Base-by-base conservation (phyloP, 768 basidiomycete species). In the Macrolepiota dolichaula region DNA sequence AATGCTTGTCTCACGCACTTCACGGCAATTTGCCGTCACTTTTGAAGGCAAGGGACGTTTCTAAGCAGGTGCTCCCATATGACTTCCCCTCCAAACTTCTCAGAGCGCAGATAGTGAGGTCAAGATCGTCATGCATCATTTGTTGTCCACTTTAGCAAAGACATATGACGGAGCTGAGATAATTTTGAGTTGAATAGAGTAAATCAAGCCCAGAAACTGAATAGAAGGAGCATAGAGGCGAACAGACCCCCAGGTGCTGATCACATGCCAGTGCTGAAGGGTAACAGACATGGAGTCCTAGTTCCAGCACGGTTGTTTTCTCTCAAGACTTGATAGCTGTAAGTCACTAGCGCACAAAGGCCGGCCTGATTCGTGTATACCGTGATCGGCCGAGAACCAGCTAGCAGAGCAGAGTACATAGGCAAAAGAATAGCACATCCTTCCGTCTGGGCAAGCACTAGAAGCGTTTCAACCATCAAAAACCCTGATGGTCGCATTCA, bases 61-160 rank as follows among this genome's bases (percentile, higher is more conserved):
- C 59, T 42, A 32, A 38, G 51, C 19, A 50, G 44, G 37, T 35
- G 49, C 22, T 36, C 52, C 44, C 59, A 61, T 54, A 61, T 55
- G 59, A 54, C 59, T 36, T 46, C 27, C 10, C 42, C 17, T n/a
- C 35, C 19, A 32, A 29, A 27, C 29, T 29, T 27, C 46, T 38
- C 47, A 49, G 44, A 54, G 52, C 59, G 52, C 53, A 47, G 59
- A 61, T 61, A 37, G 32, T 29, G 52, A 47, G 35, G 52, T 54
- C 44, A 44, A 55, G 59, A 55, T 54, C 52, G n/a, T 54, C 32
- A 24, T 55, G 24, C 53, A 55, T 55, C 53, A 55, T 32, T 55
- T 25, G 11, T 47, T 55, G 44, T 46, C 52, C 59, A 17, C 29
- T 61, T 55, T 38, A 36, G 59, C 29, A 17, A 49, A 15, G 52